Evolutionary conservation across 176 grass and related monocot genomes (phyloP), one percentile per base, ranked within the genome.

Genomic region (Eleusine indica): DNA sequence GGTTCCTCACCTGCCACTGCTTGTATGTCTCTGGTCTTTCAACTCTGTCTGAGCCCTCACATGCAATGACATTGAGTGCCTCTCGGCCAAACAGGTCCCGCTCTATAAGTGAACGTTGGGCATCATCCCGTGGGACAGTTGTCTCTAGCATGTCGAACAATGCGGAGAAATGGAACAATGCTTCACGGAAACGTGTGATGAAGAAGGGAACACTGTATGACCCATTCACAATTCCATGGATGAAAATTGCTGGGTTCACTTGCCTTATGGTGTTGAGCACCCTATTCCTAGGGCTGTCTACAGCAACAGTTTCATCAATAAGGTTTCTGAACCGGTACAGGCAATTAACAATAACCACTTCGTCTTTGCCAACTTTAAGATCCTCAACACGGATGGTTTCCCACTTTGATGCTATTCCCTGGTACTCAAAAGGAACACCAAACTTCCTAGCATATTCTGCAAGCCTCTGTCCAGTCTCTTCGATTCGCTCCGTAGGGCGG

Each of bases 1-100:
- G 83, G 73, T 95, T 95, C 85, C 96, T 94, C 82, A 98, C 96
- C 68, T 95, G 96, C 96, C 96, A 98, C 73, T 98, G 92, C 75
- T 98, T 98, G 77, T 98, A 98, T 21, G 90, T 98, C 81, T 98
- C 96, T 0, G 96, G 96, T 60, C 96, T 93, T 88, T 98, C 96
- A 2, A 98, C 96, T 76, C 92, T 92, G 75, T 98, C 96, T 13
- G 92, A 88, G 48, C 92, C 96, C 73, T 98, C 96, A 65, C 96
- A 98, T 56, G 96, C 96, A 65, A 98, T 95, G 49, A 98, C 96
- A 54, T 98, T 98, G 38, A 98, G 89, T 66, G 96, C 96, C 73
- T 98, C 96, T 47, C 92, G 85, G 12, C 96, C 96, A 44, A 98
- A 98, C 40, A 98, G 68, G 82, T 95, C 96, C 61, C 89, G 90